Conservation (phyloP, 2,329 filamentous ascomycete genomes). For the Phoma sp. region DNA sequence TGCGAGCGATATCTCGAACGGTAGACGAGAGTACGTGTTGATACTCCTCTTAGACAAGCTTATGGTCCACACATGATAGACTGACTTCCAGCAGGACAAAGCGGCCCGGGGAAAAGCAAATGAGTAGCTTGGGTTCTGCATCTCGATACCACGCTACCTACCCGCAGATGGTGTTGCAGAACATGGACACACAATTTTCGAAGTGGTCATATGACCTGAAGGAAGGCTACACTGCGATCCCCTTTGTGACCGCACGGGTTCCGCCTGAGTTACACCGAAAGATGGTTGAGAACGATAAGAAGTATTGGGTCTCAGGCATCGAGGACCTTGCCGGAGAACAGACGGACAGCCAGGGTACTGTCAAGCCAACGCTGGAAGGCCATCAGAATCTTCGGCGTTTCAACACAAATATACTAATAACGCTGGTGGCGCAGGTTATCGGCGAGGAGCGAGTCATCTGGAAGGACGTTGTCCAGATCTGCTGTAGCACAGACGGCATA, state of each 20-base stretch:
- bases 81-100: not conserved
- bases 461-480: no score
- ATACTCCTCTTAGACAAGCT: not conserved
- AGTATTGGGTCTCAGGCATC: not conserved
- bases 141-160: not conserved
- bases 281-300: conserved; percentile 1
- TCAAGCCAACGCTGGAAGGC: not conserved
- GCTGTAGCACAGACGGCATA: no score
- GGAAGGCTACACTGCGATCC: conserved; percentile 6
- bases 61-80: no score
- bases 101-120: not conserved
- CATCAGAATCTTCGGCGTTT: not conserved
- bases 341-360: not conserved
- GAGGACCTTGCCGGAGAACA: not conserved
- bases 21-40: not conserved
- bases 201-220: conserved; percentile 11
- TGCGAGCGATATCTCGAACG: not conserved
- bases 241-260: conserved; percentile 8
- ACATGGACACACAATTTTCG: conserved; percentile 15
- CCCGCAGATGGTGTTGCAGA: conserved; percentile 1
- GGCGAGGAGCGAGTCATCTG: no score
- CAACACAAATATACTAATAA: no score
- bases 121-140: not conserved
- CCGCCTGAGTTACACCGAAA: conserved; percentile 4
- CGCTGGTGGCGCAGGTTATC: no score